Base-by-base conservation (phyloP, 1,284 basidiomycete species). In the Grifola frondosa region DNA sequence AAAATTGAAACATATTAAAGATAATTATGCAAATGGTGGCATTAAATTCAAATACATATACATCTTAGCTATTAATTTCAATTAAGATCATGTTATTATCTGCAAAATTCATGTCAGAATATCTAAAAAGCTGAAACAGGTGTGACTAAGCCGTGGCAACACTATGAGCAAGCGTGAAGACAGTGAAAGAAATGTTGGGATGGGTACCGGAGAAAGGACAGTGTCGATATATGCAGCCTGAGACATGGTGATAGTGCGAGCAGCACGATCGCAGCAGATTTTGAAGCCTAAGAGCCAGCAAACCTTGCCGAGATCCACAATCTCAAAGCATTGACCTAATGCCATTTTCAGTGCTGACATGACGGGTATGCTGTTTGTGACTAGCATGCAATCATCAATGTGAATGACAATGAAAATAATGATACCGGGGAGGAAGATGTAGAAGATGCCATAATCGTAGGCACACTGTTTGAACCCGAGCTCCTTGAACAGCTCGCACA, bases 221-320 rank as follows among this genome's bases (percentile, higher is more conserved):
- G 46, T 34, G 8, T 58, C 31, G 34, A 64, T 57, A 47, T 67
- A 68, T 6, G 48, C 30, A 1, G 48, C 44, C 28, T 68, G 66
- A 0, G 46, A 56, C 12, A 69, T 46, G 15, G 52, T 42, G 16
- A 70, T 53, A 3, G 60, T 65, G 6, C 59, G 35, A 2, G 35
- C 43, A 4, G 36, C 28, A 12, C 53, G 36, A 37, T 69, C 56
- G 10, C 63, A 54, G 5, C 35, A 42, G 42, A 71, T 53, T 40
- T 64, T 52, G 30, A 69, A 57, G 4, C 67, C 64, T 1, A 71
- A 54, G n/a, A 71, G 44, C 52, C 56, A 65, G 9, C 47, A 48
- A 19, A 61, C 54, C 1, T 49, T 33, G 0, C 69, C 70, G 0
- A 67, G 49, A 42, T 65, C 60, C 2, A 52, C 61, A 17, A 71